Evolutionary conservation across 2,329 filamentous ascomycete genomes (phyloP).

Genomic region (Ascochyta clinopodiicola): DNA sequence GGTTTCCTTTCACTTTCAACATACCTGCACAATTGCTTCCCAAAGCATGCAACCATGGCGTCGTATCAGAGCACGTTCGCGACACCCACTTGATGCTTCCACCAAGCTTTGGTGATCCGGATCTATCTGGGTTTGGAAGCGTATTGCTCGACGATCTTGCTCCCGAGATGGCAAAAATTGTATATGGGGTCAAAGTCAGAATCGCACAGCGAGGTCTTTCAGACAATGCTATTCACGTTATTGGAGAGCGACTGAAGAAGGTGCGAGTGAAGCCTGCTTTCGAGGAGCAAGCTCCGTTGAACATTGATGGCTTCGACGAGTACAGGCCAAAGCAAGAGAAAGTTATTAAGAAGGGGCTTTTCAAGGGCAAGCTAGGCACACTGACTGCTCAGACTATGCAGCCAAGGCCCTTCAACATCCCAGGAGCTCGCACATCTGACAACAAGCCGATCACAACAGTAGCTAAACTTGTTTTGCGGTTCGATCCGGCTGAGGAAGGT

Average conservation of each 20-base stretch:
- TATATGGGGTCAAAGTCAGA: conserved; percentile 61
- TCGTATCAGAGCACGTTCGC: conserved; percentile 59
- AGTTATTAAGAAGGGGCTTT: conserved; percentile 64
- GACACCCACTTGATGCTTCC: conserved; percentile 65
- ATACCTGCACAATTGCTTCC: conserved; percentile 67
- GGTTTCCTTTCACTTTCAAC: conserved; percentile 69
- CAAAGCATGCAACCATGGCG: conserved; percentile 62
- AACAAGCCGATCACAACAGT: conserved; percentile 59
- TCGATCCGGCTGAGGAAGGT: conserved; percentile 62
- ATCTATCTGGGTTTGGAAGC: conserved; percentile 58
- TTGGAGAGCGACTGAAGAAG: conserved; percentile 61
- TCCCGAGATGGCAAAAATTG: conserved; percentile 67
- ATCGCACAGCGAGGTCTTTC: conserved; percentile 51
- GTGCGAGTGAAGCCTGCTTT: conserved; percentile 66
- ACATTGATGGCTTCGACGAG: conserved; percentile 55
- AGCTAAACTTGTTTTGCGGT: conserved; percentile 64
- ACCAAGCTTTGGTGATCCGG: conserved; percentile 66
- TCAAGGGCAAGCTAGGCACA: conserved; percentile 65
- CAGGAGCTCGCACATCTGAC: conserved; percentile 47
- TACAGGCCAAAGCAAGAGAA: conserved; percentile 66
- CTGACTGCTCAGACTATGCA: conserved; percentile 65
- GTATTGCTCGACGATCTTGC: conserved; percentile 65
- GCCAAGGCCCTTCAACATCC: conserved; percentile 62
- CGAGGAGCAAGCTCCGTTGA: conserved; percentile 66
- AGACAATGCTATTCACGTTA: conserved; percentile 48